Base-by-base conservation (phyloP, 2,329 filamentous ascomycete genomes). In the Iodosphaeria phyllophila region DNA sequence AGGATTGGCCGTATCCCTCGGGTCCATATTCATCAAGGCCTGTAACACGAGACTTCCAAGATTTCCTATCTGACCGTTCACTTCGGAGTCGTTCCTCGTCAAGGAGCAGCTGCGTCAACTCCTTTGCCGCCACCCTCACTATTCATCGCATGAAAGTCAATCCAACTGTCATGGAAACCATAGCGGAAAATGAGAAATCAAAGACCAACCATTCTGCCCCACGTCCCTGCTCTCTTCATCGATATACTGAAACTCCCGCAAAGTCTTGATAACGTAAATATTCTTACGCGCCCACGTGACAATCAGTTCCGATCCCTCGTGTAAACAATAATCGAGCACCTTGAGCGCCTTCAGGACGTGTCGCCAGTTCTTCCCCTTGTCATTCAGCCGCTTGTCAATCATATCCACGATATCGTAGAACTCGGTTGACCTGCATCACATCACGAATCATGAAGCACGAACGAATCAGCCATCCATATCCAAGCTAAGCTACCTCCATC, bases 391-490 rank as follows among this genome's bases (percentile, higher is more conserved):
- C 60, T 95, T 95, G 55, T 98, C 89, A 37, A 98, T 63, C 82
- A 98, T 98, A 50, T 98, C 89, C 75, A 98, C 92, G 42, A 98
- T 93, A 49, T 98, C 86, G 58, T 92, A 92, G 57, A 98, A 98
- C 50, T 95, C 89, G 52, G 77, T 86, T 18, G 83, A 84, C 46
- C 86, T 92, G 35, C 20, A n/a, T n/a, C n/a, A n/a, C n/a, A n/a
- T n/a, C n/a, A n/a, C n/a, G n/a, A n/a, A n/a, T n/a, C n/a, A n/a
- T n/a, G n/a, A n/a, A n/a, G n/a, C n/a, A n/a, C n/a, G n/a, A n/a
- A n/a, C n/a, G n/a, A n/a, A n/a, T n/a, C n/a, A n/a, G n/a, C n/a
- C n/a, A n/a, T n/a, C n/a, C n/a, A n/a, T n/a, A n/a, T n/a, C n/a
- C n/a, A n/a, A n/a, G n/a, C n/a, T n/a, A n/a, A n/a, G n/a, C n/a